These are phyloP conservation scores for Hemisphaericaspora lyxosophila DNA, from an alignment of 1,139 yeast species.

Conservation along the genomic window DNA sequence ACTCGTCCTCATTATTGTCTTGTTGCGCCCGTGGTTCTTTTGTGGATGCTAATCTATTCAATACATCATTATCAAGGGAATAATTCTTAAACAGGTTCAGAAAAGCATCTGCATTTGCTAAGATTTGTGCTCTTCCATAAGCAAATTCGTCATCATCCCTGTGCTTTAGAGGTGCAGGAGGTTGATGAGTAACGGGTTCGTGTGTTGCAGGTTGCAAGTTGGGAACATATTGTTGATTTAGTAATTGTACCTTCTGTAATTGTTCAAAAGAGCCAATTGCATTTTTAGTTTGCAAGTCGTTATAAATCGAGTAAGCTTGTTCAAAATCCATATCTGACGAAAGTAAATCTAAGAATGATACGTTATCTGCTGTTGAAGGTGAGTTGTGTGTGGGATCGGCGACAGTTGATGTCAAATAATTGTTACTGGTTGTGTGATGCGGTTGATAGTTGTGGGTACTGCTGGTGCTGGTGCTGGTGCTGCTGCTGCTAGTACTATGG, in stretches of 20 bases:
- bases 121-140: slow-evolving; percentile 13
- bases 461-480: neutral
- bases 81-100: slow-evolving; percentile 1
- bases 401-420: neutral
- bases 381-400: neutral
- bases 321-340: slow-evolving; percentile 49
- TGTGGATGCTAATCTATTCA: neutral
- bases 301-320: slow-evolving; percentile 46
- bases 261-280: slow-evolving; percentile 38
- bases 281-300: slow-evolving; percentile 40
- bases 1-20: slow-evolving; percentile 26
- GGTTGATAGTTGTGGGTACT: no score
- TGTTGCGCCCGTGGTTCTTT: slow-evolving; percentile 3
- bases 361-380: neutral
- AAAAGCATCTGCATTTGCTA: slow-evolving; percentile 9
- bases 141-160: slow-evolving; percentile 12
- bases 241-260: slow-evolving; percentile 39
- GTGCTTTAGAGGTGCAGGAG: neutral
- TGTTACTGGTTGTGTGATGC: neutral
- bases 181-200: slow-evolving; percentile 1
- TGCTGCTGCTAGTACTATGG: neutral
- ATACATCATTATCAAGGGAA: neutral
- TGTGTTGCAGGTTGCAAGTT: slow-evolving; percentile 7
- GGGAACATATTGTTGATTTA: slow-evolving; percentile 22
- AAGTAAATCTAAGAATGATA: slow-evolving; percentile 27